Conservation (phyloP, 176 grass and related monocot species). For the Ampelocalamus luodianensis region DNA sequence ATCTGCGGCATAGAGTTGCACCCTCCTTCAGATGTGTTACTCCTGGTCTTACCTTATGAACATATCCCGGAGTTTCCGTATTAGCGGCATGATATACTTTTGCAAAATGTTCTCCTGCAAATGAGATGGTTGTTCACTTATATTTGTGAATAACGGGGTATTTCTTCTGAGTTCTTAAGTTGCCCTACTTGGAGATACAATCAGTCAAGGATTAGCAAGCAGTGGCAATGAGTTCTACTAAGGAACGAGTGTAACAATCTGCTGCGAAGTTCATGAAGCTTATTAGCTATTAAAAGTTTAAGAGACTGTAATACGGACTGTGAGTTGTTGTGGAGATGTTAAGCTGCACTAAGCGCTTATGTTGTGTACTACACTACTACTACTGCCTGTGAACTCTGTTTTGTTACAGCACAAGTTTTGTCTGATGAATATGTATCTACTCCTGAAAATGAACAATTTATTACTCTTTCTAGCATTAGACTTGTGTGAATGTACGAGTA, state of each 20-base stretch:
- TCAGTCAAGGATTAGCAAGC: slow-evolving; percentile 26
- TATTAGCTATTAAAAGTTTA: slow-evolving; percentile 8
- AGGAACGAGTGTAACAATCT: slow-evolving; percentile 30
- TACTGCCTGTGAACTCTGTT: not conserved
- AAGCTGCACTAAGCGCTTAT: slow-evolving; percentile 5
- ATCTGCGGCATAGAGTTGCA: slow-evolving; percentile 20
- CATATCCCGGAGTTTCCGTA: not conserved
- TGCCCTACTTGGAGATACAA: slow-evolving; percentile 21
- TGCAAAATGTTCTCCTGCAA: slow-evolving; percentile 9
- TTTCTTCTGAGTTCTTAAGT: slow-evolving; percentile 5
- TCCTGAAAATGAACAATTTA: not conserved
- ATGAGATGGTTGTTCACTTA: slow-evolving; percentile 8
- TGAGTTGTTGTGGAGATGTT: slow-evolving; percentile 20
- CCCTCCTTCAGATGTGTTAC: not conserved
- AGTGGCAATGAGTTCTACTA: not conserved
- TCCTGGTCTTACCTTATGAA: not conserved
- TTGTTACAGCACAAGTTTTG: not conserved
- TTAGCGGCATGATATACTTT: not conserved
- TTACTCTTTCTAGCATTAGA: not conserved
- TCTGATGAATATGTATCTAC: not conserved
- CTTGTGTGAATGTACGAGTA: not conserved
- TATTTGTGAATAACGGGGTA: slow-evolving; percentile 14
- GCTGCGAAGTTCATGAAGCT: slow-evolving; percentile 26
- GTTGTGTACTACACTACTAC: not conserved
- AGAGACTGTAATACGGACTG: not conserved